Evolutionary conservation across 2,329 filamentous ascomycete genomes (phyloP), one percentile per base, ranked within the genome.

Genomic region (Pseudopyricularia javanii): DNA sequence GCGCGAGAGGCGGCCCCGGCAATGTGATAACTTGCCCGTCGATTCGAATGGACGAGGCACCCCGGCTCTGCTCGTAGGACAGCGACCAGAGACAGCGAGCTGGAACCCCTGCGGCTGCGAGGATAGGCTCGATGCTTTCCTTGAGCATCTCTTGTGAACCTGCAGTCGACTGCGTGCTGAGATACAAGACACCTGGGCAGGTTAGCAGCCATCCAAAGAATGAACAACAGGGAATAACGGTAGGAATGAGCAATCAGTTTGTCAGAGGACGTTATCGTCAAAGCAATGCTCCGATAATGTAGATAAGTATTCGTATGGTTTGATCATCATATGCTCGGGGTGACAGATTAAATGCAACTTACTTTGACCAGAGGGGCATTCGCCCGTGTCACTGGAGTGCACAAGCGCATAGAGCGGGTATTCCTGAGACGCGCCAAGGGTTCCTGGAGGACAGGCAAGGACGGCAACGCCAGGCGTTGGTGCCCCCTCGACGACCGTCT

Each of bases 221-320:
- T 56, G 35, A 54, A 47, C 33, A 48, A 20, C 52, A 30, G 51
- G 54, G 24, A 48, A 57, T 52, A 56, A 17, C n/a, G 17, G 33
- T n/a, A 35, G 57, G 53, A 53, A 45, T 50, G 37, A 52, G 50
- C 50, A 71, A 81, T 94, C 89, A 95, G 89, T 73, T 84, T 88
- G 83, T 91, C 84, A 91, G 86, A 90, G 82, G 79, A 75, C 75
- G 67, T 76, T 78, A 78, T 93, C 90, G 83, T 94, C 91, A 95
- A 85, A 63, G 73, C 72, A 22, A 3, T 78, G 72, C 86, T 95
- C 91, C 91, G 91, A 87, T 90, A 97, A 97, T 96, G 91, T 97
- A 96, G 91, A 96, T 97, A 97, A 97, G 91, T 91, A 88, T 93
- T 94, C 78, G 70, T 76, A 75, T 71, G 69, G 71, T 79, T 71